Percentiles rank a stretch among this genome's conserved stretches.
Evolutionary conservation across 768 basidiomycete species (phyloP).

Genomic region (Coprinellus aureogranulatus): DNA sequence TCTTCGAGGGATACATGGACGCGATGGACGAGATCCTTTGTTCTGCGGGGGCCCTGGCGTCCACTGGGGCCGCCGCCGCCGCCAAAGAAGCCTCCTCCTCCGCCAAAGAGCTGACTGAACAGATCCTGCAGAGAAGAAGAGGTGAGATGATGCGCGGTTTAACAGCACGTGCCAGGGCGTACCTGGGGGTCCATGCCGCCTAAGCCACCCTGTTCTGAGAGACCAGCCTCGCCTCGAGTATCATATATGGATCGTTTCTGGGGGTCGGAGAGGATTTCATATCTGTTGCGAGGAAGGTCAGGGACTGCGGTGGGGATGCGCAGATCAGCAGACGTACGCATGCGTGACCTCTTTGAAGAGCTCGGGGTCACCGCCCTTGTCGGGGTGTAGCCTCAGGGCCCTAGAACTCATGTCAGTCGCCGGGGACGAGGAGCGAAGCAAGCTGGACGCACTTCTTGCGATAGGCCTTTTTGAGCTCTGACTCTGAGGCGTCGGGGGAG

Average conservation of each 20-base stretch:
- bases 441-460: conserved; percentile 70
- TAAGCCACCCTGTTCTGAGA: conserved; percentile 84
- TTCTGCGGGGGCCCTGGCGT: conserved; percentile 79
- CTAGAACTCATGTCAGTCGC: conserved; percentile 35
- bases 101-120: conserved; percentile 94
- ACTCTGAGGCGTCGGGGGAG: conserved; percentile 69
- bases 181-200: conserved; percentile 97
- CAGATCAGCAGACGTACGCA: conserved; percentile 59
- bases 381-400: conserved; percentile 82
- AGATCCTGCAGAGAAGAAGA: conserved; percentile 60
- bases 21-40: conserved; percentile 97
- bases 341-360: conserved; percentile 96
- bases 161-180: conserved; percentile 20
- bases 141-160: neutral
- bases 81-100: conserved; percentile 74
- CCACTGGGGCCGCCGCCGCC: conserved; percentile 69
- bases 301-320: neutral
- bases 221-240: conserved; percentile 86
- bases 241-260: conserved; percentile 84
- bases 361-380: conserved; percentile 96
- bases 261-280: conserved; percentile 89
- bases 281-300: conserved; percentile 46
- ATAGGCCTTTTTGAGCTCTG: conserved; percentile 92
- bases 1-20: conserved; percentile 97
- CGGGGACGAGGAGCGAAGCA: conserved; percentile 4